Evolutionary conservation across 2,329 filamentous ascomycete genomes (phyloP).

Genomic region (Colletotrichum lini): DNA sequence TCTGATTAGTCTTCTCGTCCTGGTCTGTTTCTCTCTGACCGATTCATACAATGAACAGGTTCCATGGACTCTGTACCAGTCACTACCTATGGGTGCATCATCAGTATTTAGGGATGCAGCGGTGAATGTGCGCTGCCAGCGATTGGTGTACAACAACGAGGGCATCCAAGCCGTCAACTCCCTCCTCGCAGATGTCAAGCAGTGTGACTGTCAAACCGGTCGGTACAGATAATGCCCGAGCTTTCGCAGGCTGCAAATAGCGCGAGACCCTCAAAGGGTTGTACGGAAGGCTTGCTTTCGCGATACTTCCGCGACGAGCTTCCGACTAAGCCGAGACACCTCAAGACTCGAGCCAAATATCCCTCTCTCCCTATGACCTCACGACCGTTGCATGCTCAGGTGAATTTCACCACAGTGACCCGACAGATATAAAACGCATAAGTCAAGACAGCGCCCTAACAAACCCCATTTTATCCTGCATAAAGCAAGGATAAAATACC

Average conservation of each 20-base stretch:
- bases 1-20: neutral
- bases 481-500: neutral
- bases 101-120: neutral
- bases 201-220: conserved; percentile 26
- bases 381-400: neutral
- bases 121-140: neutral
- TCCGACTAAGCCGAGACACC: conserved; percentile 14
- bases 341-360: neutral
- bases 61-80: too few relatives aligned
- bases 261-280: neutral
- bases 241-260: conserved; percentile 21
- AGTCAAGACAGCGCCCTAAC: neutral
- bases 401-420: neutral
- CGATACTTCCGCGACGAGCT: conserved; percentile 4
- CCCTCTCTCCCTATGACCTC: conserved; percentile 5
- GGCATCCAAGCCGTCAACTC: neutral
- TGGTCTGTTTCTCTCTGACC: too few relatives aligned
- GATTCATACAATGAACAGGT: too few relatives aligned
- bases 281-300: conserved; percentile 2
- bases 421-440: neutral
- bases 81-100: too few relatives aligned
- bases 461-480: neutral
- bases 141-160: neutral
- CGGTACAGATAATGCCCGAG: conserved; percentile 18
- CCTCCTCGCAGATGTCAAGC: neutral